phyloP scores from a whole-genome alignment of 345 rosid species.

The Acer saccharum region DNA sequence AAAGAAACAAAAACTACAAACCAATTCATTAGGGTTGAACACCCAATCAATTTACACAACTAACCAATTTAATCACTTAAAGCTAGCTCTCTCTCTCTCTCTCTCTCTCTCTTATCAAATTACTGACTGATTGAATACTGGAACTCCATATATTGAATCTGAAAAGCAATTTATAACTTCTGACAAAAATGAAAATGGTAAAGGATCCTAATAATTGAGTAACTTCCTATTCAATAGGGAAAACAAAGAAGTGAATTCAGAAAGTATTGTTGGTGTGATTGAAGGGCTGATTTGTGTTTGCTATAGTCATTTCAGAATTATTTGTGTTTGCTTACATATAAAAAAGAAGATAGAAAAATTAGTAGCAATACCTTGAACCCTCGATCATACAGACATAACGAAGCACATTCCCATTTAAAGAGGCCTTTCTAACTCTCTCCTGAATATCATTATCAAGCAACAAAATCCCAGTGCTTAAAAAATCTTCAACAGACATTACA shows the following conservation, averaged over 20 bases:
- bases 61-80: neutral
- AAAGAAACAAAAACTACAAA: too few relatives aligned
- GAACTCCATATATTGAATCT: neutral
- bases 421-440: slow-evolving; percentile 77
- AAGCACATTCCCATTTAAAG: slow-evolving; percentile 68
- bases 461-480: slow-evolving; percentile 55
- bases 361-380: slow-evolving; percentile 57
- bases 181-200: neutral
- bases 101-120: neutral
- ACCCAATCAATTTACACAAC: neutral
- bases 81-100: too few relatives aligned
- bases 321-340: neutral
- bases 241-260: neutral
- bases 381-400: slow-evolving; percentile 91
- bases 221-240: neutral
- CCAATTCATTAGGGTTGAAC: too few relatives aligned
- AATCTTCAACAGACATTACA: slow-evolving; percentile 71
- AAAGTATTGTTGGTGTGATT: neutral
- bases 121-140: neutral
- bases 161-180: neutral
- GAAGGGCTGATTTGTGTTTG: neutral
- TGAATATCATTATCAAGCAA: slow-evolving; percentile 63
- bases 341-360: neutral
- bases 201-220: neutral
- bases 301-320: neutral